Base-by-base conservation (phyloP, 2,329 filamentous ascomycete genomes). In the Microthyrium microscopicum region DNA sequence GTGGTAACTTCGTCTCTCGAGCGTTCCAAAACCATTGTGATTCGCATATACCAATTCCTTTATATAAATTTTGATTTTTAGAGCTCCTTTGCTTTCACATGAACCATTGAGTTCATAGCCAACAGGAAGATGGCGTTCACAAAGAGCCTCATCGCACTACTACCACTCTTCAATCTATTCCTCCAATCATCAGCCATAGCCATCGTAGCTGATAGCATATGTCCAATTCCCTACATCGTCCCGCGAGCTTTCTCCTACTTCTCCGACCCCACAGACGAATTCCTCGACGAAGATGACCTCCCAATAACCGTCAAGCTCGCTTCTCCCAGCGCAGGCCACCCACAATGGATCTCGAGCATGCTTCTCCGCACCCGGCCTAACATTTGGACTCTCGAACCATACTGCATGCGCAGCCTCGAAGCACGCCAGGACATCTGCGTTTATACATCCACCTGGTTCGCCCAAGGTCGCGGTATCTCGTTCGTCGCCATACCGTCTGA, bases 321-420 rank as follows among this genome's bases (percentile, higher is more conserved):
- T 13, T 9, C 13, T 13, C 13, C 22, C 22, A 9, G 9, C 22
- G 13, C 22, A 9, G 9, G 9, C 22, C 22, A 9, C 9, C 22
- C 22, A 9, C 22, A 9, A 9, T 25, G 9, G 9, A 13, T 25
- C 22, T 9, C 22, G 9, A 13, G 9, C 9, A 13, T 25, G 9
- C 13, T 25, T 13, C 13, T 32, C n/a, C 20, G 21, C n/a, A 32
- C n/a, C 8, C 16, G 11, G 6, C 34, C 34, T 3, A 26, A 26
- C 13, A 17, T 26, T n/a, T 38, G 36, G 36, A 34, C 36, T 9
- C 34, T 37, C 26, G 30, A 37, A 32, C 36, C 36, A n/a, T 31
- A 28, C 20, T 38, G 36, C 19, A 31, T 38, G 5, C 26, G 32
- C 20, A 38, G 25, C 16, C 11, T 12, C 7, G 34, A 38, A 22